phyloP scores from a whole-genome alignment of 345 rosid genomes.

The Melaleuca alternifolia region DNA sequence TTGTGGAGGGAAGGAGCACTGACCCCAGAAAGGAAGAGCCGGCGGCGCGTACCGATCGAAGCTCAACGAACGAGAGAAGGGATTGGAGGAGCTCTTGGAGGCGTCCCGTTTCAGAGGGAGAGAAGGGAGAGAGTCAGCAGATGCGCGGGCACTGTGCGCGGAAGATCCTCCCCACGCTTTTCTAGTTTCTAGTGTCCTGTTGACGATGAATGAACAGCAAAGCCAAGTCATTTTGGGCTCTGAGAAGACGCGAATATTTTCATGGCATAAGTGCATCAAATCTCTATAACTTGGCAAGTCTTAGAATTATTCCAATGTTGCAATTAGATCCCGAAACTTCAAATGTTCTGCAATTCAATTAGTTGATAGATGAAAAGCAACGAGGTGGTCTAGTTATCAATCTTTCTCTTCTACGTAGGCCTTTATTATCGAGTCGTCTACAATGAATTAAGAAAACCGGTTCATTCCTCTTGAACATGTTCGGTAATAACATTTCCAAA shows the following conservation, averaged over 20 bases:
- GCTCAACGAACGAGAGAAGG: not conserved
- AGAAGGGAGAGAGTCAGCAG: not conserved
- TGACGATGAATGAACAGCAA: not conserved
- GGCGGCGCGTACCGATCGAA: not conserved
- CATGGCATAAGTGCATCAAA: not conserved
- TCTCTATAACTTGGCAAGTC: not conserved
- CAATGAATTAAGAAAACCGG: not conserved
- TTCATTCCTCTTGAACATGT: not conserved
- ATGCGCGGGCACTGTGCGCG: not conserved
- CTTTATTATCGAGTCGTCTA: not conserved
- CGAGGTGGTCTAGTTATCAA: not conserved
- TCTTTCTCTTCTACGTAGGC: not conserved
- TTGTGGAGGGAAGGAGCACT: not conserved
- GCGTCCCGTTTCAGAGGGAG: not conserved
- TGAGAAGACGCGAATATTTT: not conserved
- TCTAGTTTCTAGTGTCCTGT: not conserved
- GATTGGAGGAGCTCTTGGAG: not conserved
- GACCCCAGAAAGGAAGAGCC: not conserved
- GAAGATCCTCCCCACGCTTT: not conserved
- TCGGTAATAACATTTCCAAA: too few species aligned
- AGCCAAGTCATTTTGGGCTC: not conserved
- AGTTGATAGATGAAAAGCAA: not conserved
- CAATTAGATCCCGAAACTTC: not conserved
- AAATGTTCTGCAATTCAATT: not conserved
- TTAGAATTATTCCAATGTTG: not conserved